Percentiles rank a stretch among this genome's conserved stretches.
Evolutionary conservation across 345 rosid genomes (phyloP).

Genomic region (Euphorbia lathyris): DNA sequence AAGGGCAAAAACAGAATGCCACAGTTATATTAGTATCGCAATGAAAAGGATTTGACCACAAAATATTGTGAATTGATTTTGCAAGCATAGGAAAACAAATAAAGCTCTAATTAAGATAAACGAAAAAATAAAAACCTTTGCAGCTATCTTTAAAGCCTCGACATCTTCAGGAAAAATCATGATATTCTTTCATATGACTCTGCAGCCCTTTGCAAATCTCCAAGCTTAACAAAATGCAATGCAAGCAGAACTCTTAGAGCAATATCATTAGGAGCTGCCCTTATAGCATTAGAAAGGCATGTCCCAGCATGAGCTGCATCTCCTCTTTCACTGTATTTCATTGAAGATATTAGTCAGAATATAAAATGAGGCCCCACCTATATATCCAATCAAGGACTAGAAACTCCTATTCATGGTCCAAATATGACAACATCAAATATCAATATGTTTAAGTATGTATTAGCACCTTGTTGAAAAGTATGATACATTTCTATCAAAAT

Average conservation of each 20-base stretch:
- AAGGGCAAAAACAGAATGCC: background rate
- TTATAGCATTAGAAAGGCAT: slow-evolving; percentile 78
- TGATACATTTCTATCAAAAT: background rate
- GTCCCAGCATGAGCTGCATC: slow-evolving; percentile 48
- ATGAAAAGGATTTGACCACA: too few species aligned
- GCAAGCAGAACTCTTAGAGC: slow-evolving; percentile 58
- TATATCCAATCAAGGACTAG: background rate
- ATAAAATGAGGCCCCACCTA: background rate
- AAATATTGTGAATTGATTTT: too few species aligned
- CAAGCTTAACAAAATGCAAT: slow-evolving; percentile 51
- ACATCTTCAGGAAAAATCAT: slow-evolving; percentile 48
- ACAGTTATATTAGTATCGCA: too few species aligned
- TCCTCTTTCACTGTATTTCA: slow-evolving; percentile 56
- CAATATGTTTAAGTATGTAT: too few species aligned
- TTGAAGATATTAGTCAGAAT: background rate
- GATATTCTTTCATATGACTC: slow-evolving; percentile 72
- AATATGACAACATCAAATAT: background rate
- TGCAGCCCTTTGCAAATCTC: slow-evolving; percentile 72
- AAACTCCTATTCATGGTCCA: background rate
- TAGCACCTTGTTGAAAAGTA: background rate
- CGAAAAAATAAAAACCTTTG: slow-evolving; percentile 53
- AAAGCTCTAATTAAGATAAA: too few species aligned
- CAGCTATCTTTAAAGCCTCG: slow-evolving; percentile 57
- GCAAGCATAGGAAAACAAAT: too few species aligned
- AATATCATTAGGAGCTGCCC: slow-evolving; percentile 71